phyloP scores from a whole-genome alignment of 2,329 filamentous ascomycete genomes.

The Botrytis hyacinthi region DNA sequence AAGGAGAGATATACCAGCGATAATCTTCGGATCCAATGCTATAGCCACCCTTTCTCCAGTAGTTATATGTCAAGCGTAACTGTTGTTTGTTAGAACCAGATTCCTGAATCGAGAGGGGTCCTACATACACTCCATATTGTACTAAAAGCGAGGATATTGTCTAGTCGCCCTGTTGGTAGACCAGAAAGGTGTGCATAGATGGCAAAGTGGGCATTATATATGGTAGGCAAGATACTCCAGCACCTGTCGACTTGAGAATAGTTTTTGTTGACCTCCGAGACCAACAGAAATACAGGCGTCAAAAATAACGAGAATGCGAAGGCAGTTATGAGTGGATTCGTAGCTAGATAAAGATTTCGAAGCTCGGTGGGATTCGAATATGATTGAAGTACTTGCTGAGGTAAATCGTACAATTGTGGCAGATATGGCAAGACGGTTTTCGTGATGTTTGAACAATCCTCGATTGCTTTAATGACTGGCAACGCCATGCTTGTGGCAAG shows the following conservation, averaged over 20 bases:
- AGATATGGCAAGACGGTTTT: constrained; percentile 74
- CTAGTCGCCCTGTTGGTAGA: constrained; percentile 66
- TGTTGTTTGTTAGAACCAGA: constrained; percentile 39
- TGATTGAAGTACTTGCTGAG: constrained; percentile 60
- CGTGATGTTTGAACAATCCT: constrained; percentile 74
- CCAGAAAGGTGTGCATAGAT: constrained; percentile 78
- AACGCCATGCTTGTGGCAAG: constrained; percentile 54
- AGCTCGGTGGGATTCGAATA: constrained; percentile 61
- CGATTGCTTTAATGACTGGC: constrained; percentile 65
- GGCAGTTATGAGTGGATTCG: constrained; percentile 79
- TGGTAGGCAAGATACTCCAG: constrained; percentile 85
- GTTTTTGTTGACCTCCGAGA: constrained; percentile 85
- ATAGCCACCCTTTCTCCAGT: constrained; percentile 94
- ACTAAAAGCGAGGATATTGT: constrained; percentile 69
- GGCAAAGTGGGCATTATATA: constrained; percentile 83
- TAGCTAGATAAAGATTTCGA: constrained; percentile 71
- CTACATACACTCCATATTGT: constrained; percentile 73
- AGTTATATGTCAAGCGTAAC: constrained; percentile 88
- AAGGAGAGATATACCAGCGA: constrained; percentile 60
- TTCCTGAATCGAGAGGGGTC: neutral
- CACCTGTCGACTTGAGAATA: constrained; percentile 94
- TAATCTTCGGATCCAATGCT: constrained; percentile 89
- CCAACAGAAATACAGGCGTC: constrained; percentile 68
- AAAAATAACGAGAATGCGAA: constrained; percentile 70
- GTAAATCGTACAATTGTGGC: constrained; percentile 67